Base-by-base conservation (phyloP, 345 rosid species). In the Lenwebbia sp. region DNA sequence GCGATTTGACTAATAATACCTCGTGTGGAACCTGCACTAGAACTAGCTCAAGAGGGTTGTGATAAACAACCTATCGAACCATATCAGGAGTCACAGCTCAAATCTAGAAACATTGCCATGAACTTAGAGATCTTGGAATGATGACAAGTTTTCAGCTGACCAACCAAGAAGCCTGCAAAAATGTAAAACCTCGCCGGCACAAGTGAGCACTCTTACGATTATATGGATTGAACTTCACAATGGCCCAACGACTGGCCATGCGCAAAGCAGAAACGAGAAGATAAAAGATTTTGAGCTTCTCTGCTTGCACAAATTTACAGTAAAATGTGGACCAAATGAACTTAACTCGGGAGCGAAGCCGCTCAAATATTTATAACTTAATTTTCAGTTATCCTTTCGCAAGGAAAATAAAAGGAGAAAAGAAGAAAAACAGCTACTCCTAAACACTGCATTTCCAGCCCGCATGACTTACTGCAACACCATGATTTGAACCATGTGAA, bases 381-480 rank as follows among this genome's bases (percentile, higher is more conserved):
- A 83, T 76, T 85, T 87, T 85, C 86, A 82, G 82, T 84, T 41
- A 30, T 37, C 54, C 58, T 33, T 74, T 54, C 12, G 56, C 54
- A 60, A 50, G 75, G 74, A 85, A 86, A 86, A 13, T 14, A 10
- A 65, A 57, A 17, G 15, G 22, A 30, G 11, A 12, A 50, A n/a
- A 41, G 37, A 83, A 19, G 82, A 78, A 28, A 44, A 74, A 84
- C 83, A 86, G 62, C 52, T 84, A 83, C 89, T 87, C 88, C 91
- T 90, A 88, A 86, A 88, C 88, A 83, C 91, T 89, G 92, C 90
- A 88, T 89, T 87, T 86, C 88, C 62, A 87, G 87, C 89, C 60
- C 85, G 86, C 88, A 47, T 81, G 88, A 87, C 91, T 85, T 85
- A 89, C 89, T 15, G 83, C 85, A 84, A 84, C 84, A 85, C 65